These are phyloP conservation scores for Leishmania turanica DNA, from an alignment of 208 protist species.

Conservation along the genomic window DNA sequence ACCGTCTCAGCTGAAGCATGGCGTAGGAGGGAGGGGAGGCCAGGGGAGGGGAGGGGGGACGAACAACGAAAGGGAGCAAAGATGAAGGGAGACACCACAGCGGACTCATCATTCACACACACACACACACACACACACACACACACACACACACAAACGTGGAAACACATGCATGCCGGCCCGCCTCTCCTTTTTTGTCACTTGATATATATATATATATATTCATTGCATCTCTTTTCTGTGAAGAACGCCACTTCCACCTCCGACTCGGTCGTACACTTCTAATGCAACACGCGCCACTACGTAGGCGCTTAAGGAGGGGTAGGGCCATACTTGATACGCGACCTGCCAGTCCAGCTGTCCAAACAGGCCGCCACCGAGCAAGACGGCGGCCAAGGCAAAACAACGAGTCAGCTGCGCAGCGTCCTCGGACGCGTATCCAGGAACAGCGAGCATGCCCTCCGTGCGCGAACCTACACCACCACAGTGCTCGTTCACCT, in stretches of 20 bases:
- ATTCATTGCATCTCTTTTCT: background rate
- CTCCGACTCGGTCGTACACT: conserved; percentile 2
- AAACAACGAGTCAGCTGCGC: conserved; percentile 23
- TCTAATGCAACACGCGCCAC: background rate
- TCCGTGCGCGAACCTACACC: background rate
- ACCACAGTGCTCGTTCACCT: background rate
- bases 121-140: background rate
- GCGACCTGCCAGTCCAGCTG: conserved; percentile 55
- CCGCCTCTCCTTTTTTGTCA: background rate
- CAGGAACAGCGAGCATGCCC: background rate
- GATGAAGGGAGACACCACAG: background rate
- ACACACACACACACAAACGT: background rate
- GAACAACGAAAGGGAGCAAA: background rate
- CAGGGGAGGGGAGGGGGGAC: no score
- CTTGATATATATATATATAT: background rate
- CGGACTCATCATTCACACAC: background rate
- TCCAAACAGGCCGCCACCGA: conserved; percentile 45
- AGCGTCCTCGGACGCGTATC: background rate
- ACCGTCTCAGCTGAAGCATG: background rate
- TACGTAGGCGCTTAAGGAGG: conserved; percentile 36
- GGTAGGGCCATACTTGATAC: conserved; percentile 64
- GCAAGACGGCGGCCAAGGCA: conserved; percentile 34
- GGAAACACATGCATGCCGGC: background rate
- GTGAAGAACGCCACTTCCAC: background rate
- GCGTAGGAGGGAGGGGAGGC: background rate